A percentile compares a stretch with the other conserved stretches of the same genome.
phyloP scores from a whole-genome alignment of 495 filamentous ascomycete genomes.

The Cetradonia linearis region DNA sequence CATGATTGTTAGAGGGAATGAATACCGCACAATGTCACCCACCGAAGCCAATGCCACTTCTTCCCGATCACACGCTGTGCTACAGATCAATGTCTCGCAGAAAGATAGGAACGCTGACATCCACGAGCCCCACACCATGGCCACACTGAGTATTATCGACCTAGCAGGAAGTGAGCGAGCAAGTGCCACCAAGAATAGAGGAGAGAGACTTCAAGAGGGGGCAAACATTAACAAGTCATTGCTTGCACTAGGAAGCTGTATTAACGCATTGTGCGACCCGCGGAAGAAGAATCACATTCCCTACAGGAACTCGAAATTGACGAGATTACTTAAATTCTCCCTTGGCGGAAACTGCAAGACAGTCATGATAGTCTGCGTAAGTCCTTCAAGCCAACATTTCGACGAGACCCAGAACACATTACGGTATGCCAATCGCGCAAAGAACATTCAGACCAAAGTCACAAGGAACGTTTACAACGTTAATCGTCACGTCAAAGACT shows the following conservation, averaged over 20 bases:
- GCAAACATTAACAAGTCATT: slow-evolving; percentile 99
- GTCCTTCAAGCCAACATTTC: slow-evolving; percentile 91
- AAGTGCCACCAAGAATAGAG: slow-evolving; percentile 93
- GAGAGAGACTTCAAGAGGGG: slow-evolving; percentile 82
- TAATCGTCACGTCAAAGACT: slow-evolving; percentile 97
- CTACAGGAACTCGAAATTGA: slow-evolving; percentile 96
- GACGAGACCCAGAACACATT: slow-evolving; percentile 98
- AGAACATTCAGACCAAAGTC: slow-evolving; percentile 99
- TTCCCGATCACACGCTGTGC: slow-evolving; percentile 93
- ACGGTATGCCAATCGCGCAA: slow-evolving; percentile 93
- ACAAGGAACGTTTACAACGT: slow-evolving; percentile 98
- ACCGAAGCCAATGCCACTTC: slow-evolving; percentile 98
- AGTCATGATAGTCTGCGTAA: slow-evolving; percentile 99
- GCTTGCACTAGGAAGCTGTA: slow-evolving; percentile 90
- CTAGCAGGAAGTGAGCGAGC: slow-evolving; percentile 92
- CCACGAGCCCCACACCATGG: slow-evolving; percentile 95
- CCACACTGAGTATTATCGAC: slow-evolving; percentile 96
- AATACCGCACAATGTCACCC: slow-evolving; percentile 88
- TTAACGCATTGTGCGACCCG: slow-evolving; percentile 95
- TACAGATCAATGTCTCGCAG: slow-evolving; percentile 92
- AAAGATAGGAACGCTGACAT: slow-evolving; percentile 89
- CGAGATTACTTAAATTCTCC: slow-evolving; percentile 90
- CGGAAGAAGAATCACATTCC: slow-evolving; percentile 89
- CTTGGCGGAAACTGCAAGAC: slow-evolving; percentile 97
- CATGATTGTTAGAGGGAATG: slow-evolving; percentile 94